Percentiles rank a stretch among this genome's conserved stretches.
phyloP scores from a whole-genome alignment of 495 filamentous ascomycete genomes.

The Talaromyces proteolyticus region DNA sequence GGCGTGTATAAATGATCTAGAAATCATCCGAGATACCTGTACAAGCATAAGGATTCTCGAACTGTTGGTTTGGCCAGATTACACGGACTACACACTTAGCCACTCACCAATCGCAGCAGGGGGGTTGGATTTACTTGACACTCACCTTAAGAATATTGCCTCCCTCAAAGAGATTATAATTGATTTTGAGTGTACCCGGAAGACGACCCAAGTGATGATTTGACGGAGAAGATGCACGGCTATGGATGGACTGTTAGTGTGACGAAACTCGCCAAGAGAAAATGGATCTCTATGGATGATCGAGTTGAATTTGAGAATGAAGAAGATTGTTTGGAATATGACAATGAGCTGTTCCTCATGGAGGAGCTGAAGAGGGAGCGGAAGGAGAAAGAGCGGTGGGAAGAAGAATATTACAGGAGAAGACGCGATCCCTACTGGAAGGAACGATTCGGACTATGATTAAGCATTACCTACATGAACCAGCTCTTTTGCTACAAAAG shows the following conservation, averaged over 20 bases:
- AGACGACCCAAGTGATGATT: conserved; percentile 9
- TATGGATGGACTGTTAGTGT: conserved; percentile 14
- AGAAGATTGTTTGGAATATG: conserved; percentile 13
- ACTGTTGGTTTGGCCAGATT: conserved; percentile 5
- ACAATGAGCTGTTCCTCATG: conserved; percentile 2
- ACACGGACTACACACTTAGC: background rate
- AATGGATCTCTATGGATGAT: conserved; percentile 13
- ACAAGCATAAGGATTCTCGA: conserved; percentile 14
- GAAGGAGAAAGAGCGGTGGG: conserved; percentile 10
- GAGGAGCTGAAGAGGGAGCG: conserved; percentile 11
- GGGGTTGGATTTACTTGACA: conserved; percentile 12
- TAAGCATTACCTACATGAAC: conserved; percentile 4
- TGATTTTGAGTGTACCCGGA: conserved; percentile 9
- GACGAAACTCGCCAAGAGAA: conserved; percentile 13
- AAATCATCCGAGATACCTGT: conserved; percentile 16
- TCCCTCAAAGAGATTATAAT: conserved; percentile 17
- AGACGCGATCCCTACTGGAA: conserved; percentile 18
- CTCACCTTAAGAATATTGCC: conserved; percentile 13
- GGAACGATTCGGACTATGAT: conserved; percentile 19
- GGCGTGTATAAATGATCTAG: conserved; percentile 11
- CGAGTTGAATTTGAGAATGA: conserved; percentile 15
- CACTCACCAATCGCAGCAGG: conserved; percentile 5
- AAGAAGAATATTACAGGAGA: conserved; percentile 17
- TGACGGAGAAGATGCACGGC: conserved; percentile 13
- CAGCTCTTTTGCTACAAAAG: conserved; percentile 33